Conservation (phyloP, 345 rosid genomes). For the Eucalyptus sp. region DNA sequence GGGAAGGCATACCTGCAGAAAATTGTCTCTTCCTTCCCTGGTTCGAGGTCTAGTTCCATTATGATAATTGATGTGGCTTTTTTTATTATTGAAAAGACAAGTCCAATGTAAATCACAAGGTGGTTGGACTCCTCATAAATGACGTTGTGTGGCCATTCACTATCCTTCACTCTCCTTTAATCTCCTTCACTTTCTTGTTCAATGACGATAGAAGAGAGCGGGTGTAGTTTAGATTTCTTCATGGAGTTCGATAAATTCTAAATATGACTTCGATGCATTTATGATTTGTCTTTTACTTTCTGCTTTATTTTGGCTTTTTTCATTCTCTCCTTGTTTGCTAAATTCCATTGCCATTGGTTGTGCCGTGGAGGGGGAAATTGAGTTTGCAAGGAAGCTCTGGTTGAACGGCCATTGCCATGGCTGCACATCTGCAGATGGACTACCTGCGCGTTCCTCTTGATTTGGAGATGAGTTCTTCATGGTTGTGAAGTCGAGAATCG, state of each 20-base stretch:
- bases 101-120: too few relatives aligned
- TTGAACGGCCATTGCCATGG: not conserved
- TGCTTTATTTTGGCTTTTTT: too few relatives aligned
- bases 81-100: too few relatives aligned
- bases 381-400: not conserved
- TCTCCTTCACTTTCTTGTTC: too few relatives aligned
- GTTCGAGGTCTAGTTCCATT: too few relatives aligned
- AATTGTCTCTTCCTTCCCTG: too few relatives aligned
- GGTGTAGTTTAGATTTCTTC: not conserved
- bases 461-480: not conserved
- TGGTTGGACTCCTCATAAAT: too few relatives aligned
- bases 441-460: not conserved
- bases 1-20: too few relatives aligned
- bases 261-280: not conserved
- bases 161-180: too few relatives aligned
- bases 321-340: not conserved
- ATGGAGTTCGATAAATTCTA: not conserved
- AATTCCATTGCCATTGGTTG: not conserved
- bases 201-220: too few relatives aligned
- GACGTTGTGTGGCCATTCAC: too few relatives aligned
- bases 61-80: too few relatives aligned
- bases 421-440: not conserved
- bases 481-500: not conserved
- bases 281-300: not conserved
- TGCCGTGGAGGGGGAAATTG: not conserved